Evolutionary conservation across 805 yeast species (phyloP).

Genomic region (Saccharomycopsis fibuligera): DNA sequence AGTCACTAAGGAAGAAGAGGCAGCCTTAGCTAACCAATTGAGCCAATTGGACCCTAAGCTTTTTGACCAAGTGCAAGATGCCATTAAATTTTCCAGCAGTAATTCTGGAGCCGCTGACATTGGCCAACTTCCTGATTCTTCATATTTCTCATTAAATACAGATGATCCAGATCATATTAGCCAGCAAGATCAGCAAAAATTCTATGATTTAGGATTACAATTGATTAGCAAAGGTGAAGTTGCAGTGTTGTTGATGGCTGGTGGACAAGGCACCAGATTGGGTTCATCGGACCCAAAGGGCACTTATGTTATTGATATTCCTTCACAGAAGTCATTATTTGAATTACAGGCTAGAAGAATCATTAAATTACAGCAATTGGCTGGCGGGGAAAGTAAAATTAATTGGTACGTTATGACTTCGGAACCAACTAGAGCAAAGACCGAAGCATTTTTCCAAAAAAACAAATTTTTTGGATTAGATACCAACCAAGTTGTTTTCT

Average conservation of each 20-base stretch:
- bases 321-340: conserved; percentile 77
- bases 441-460: conserved; percentile 61
- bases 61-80: conserved; percentile 20
- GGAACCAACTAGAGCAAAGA: conserved; percentile 70
- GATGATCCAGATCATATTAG: conserved; percentile 27
- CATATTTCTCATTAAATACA: conserved; percentile 40
- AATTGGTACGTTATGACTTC: conserved; percentile 96
- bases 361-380: conserved; percentile 51
- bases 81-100: conserved; percentile 30
- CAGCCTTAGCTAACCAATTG: conserved; percentile 6
- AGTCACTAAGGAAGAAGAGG: conserved; percentile 11
- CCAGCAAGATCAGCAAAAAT: conserved; percentile 30
- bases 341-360: conserved; percentile 91
- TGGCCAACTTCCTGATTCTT: conserved; percentile 48
- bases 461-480: conserved; percentile 68
- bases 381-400: conserved; percentile 35
- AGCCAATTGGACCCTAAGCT: conserved; percentile 13
- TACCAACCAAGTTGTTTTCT: conserved; percentile 58
- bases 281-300: conserved; percentile 93
- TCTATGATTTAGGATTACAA: conserved; percentile 52
- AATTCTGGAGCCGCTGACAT: conserved; percentile 25
- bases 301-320: conserved; percentile 80
- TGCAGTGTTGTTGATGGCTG: conserved; percentile 90
- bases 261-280: conserved; percentile 96
- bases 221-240: conserved; percentile 70